phyloP scores from a whole-genome alignment of 129 eudicot species.

The Tagetes patula region DNA sequence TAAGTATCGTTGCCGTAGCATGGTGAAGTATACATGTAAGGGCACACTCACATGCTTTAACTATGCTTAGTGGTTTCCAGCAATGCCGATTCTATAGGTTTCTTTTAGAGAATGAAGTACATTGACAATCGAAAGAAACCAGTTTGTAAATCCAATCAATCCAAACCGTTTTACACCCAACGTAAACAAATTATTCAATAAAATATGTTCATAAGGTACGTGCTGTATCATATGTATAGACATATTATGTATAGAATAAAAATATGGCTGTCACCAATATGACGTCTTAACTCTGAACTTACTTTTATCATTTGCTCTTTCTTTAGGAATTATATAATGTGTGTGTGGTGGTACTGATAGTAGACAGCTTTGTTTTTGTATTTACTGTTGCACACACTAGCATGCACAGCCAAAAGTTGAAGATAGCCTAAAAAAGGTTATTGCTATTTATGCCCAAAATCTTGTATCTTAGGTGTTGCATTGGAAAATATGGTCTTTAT shows the following conservation, averaged over 20 bases:
- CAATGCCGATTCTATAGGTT: slow-evolving; percentile 1
- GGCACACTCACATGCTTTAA: slow-evolving; percentile 1
- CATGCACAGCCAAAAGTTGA: slow-evolving; percentile 10
- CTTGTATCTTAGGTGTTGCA: not conserved
- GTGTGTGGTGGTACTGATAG: not conserved
- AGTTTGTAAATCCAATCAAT: not conserved
- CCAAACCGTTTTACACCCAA: not conserved
- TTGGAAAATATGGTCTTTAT: not conserved
- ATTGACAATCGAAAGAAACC: not conserved
- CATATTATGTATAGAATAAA: not conserved
- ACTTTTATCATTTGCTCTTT: slow-evolving; percentile 1
- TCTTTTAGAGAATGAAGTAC: slow-evolving; percentile 12
- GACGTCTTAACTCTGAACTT: not conserved
- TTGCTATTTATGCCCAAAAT: slow-evolving; percentile 5
- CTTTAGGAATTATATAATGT: not conserved
- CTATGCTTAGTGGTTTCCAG: not conserved
- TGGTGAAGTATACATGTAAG: slow-evolving; percentile 9
- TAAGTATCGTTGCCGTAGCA: not conserved
- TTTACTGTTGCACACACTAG: not conserved
- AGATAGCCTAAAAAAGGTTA: slow-evolving; percentile 7
- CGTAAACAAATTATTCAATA: not conserved
- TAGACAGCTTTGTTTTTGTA: not conserved
- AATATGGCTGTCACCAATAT: slow-evolving; percentile 8
- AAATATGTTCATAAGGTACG: slow-evolving; percentile 1
- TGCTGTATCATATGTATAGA: not conserved